These are phyloP conservation scores for Volvariella surrecta DNA, from an alignment of 1,284 basidiomycete species.

Conservation along the genomic window DNA sequence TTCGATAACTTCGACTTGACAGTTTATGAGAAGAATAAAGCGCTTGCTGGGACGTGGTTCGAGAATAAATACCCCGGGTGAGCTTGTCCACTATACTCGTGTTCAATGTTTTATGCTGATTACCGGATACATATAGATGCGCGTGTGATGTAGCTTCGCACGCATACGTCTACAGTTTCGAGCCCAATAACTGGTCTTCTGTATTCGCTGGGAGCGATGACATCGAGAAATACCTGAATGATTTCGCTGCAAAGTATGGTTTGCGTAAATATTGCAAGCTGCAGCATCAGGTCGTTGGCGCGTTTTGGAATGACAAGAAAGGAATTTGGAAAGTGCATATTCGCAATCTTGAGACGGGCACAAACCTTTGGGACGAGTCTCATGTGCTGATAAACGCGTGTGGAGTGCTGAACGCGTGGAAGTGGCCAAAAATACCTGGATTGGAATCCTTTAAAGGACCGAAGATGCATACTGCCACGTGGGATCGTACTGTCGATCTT, in stretches of 20 bases:
- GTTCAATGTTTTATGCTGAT: not conserved
- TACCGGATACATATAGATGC: slow-evolving; percentile 13
- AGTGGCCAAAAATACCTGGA: slow-evolving; percentile 32
- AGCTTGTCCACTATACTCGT: not conserved
- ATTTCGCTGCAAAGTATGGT: slow-evolving; percentile 19
- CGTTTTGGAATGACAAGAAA: slow-evolving; percentile 20
- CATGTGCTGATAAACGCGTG: slow-evolving; percentile 24
- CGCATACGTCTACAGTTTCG: slow-evolving; percentile 22
- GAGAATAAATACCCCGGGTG: slow-evolving; percentile 23
- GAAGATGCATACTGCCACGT: slow-evolving; percentile 38
- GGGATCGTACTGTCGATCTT: slow-evolving; percentile 31
- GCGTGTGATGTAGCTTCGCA: slow-evolving; percentile 23
- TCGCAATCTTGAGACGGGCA: slow-evolving; percentile 14
- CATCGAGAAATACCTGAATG: slow-evolving; percentile 19
- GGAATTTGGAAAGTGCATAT: slow-evolving; percentile 21
- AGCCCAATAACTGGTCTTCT: slow-evolving; percentile 21
- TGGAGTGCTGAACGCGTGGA: slow-evolving; percentile 25
- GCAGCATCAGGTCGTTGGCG: slow-evolving; percentile 18
- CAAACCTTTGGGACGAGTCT: slow-evolving; percentile 16
- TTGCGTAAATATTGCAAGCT: slow-evolving; percentile 22
- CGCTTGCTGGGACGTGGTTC: slow-evolving; percentile 22
- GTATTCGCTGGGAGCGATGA: slow-evolving; percentile 21
- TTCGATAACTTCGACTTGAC: slow-evolving; percentile 21
- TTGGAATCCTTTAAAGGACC: slow-evolving; percentile 31
- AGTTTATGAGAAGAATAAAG: slow-evolving; percentile 22